These are phyloP conservation scores for Kregervanrija delftensis DNA, from an alignment of 805 yeast species.

Conservation along the genomic window DNA sequence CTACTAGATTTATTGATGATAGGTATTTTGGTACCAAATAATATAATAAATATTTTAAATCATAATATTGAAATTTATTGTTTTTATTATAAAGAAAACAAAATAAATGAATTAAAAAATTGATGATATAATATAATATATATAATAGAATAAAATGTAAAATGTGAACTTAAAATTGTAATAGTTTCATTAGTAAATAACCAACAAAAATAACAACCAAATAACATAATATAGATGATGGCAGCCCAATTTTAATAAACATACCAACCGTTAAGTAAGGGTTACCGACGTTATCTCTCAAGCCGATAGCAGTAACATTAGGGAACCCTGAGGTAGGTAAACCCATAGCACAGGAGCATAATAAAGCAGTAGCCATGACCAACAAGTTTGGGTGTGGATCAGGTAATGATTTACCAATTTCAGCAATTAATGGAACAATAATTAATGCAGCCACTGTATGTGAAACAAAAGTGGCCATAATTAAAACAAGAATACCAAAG, in stretches of 20 bases:
- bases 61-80: background rate
- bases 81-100: background rate
- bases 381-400: constrained; percentile 82
- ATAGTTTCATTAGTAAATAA: constrained; percentile 56
- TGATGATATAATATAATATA: background rate
- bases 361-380: constrained; percentile 54
- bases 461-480: constrained; percentile 90
- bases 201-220: constrained; percentile 72
- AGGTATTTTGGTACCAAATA: constrained; percentile 65
- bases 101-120: background rate
- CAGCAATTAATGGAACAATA: constrained; percentile 81
- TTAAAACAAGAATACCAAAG: constrained; percentile 75
- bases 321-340: constrained; percentile 97
- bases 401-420: constrained; percentile 70
- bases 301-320: constrained; percentile 92
- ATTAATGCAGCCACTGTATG: constrained; percentile 97
- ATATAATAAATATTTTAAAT: background rate
- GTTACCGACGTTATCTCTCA: constrained; percentile 87
- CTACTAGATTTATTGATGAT: constrained; percentile 65
- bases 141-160: background rate
- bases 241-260: constrained; percentile 87
- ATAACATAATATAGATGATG: constrained; percentile 74
- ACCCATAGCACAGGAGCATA: constrained; percentile 97
- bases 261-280: constrained; percentile 82
- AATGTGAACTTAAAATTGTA: constrained; percentile 35